A percentile compares a stretch with the other conserved stretches of the same genome.
Conservation (phyloP, 1,284 basidiomycete genomes). For the Rhodotorula sp. region DNA sequence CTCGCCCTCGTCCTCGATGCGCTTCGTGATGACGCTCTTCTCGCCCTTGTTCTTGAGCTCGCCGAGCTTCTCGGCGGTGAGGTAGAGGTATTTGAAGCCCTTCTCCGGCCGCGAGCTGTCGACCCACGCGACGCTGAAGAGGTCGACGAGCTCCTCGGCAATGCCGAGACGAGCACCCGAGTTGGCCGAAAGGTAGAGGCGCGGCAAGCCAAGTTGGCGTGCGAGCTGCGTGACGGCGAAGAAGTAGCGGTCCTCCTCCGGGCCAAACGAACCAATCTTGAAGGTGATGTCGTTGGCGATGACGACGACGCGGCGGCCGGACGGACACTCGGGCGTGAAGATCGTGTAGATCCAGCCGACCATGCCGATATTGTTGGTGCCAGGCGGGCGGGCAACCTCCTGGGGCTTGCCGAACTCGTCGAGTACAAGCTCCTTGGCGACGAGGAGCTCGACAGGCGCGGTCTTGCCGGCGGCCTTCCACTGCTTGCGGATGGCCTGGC, state of each 20-base stretch:
- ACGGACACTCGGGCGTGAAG: conserved; percentile 87
- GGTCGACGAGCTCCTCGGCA: conserved; percentile 83
- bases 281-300: conserved; percentile 99
- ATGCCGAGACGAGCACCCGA: conserved; percentile 95
- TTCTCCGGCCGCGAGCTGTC: conserved; percentile 80
- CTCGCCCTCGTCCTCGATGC: conserved; percentile 82
- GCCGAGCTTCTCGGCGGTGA: conserved; percentile 62
- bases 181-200: conserved; percentile 97
- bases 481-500: conserved; percentile 89
- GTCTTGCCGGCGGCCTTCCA: conserved; percentile 72
- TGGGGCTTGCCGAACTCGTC: conserved; percentile 88
- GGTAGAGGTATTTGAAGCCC: conserved; percentile 94
- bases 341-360: conserved; percentile 96
- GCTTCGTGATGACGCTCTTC: conserved; percentile 73
- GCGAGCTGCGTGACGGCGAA: conserved; percentile 92
- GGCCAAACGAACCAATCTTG: conserved; percentile 98
- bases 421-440: conserved; percentile 84
- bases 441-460: conserved; percentile 72
- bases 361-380: conserved; percentile 96
- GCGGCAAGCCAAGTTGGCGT: conserved; percentile 79
- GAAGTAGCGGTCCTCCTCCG: conserved; percentile 93
- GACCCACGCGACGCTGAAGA: conserved; percentile 92
- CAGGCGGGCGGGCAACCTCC: conserved; percentile 86
- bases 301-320: conserved; percentile 81
- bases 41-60: conserved; percentile 51